Percentiles rank a stretch among this genome's conserved stretches.
Evolutionary conservation across 2,329 filamentous ascomycete genomes (phyloP).

Genomic region (Tetracladium maxilliforme): DNA sequence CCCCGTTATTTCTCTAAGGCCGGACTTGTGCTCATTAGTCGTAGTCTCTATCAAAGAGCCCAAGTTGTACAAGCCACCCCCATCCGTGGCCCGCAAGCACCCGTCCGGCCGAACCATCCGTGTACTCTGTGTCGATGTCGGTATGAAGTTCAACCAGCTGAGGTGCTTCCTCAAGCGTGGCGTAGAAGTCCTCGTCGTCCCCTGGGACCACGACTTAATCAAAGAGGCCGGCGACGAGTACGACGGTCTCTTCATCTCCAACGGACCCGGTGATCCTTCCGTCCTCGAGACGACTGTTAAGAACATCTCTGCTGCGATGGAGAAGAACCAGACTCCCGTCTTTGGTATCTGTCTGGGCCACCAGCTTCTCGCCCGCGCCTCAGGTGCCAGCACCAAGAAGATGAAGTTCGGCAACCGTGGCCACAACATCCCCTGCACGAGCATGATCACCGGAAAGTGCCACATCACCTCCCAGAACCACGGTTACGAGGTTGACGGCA

Average conservation of each 20-base stretch:
- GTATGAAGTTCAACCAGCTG: conserved; percentile 96
- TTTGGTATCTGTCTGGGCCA: conserved; percentile 96
- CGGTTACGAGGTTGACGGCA: conserved; percentile 84
- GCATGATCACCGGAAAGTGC: conserved; percentile 86
- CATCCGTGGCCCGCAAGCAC: conserved; percentile 62
- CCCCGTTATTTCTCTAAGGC: conserved; percentile 6
- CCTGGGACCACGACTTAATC: conserved; percentile 90
- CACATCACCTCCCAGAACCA: conserved; percentile 99
- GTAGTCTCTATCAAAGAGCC: conserved; percentile 80
- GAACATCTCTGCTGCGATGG: conserved; percentile 62
- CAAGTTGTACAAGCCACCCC: conserved; percentile 68
- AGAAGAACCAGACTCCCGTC: conserved; percentile 70
- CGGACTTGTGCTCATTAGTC: conserved; percentile 12
- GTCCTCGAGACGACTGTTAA: conserved; percentile 68
- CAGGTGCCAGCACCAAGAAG: conserved; percentile 75
- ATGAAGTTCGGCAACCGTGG: conserved; percentile 99
- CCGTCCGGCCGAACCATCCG: conserved; percentile 77
- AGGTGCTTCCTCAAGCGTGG: conserved; percentile 83
- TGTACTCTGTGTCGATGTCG: conserved; percentile 88
- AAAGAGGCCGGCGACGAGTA: conserved; percentile 66
- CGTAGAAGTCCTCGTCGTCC: conserved; percentile 86
- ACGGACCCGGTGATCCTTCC: conserved; percentile 90
- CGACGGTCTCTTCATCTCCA: conserved; percentile 94
- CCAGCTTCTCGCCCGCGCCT: conserved; percentile 78
- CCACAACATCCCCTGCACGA: conserved; percentile 97